phyloP scores from a whole-genome alignment of 768 basidiomycete species.

The Pleurotus citrinopileatus region DNA sequence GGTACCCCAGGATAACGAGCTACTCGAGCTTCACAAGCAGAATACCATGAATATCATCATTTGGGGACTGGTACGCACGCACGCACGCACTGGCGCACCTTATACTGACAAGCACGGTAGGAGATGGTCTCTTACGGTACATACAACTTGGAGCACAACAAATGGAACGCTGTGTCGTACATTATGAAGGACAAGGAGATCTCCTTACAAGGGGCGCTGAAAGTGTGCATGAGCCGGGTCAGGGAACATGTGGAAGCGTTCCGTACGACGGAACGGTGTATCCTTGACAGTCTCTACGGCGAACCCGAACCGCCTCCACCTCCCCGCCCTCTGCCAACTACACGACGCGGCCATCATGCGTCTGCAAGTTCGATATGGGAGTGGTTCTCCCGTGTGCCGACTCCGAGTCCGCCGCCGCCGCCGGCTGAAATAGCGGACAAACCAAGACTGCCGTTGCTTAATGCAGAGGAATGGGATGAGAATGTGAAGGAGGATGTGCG shows the following conservation, averaged over 20 bases:
- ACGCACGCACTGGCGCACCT: neutral
- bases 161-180: slow-evolving; percentile 46
- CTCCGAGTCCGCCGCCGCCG: neutral
- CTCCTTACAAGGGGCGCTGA: slow-evolving; percentile 49
- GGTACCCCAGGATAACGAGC: slow-evolving; percentile 25
- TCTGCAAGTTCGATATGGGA: slow-evolving; percentile 17
- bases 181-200: slow-evolving; percentile 41
- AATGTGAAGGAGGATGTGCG: slow-evolving; percentile 10
- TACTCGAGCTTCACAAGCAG: slow-evolving; percentile 21
- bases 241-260: slow-evolving; percentile 36
- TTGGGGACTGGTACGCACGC: slow-evolving; percentile 45
- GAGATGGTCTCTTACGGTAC: slow-evolving; percentile 58
- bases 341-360: slow-evolving; percentile 12
- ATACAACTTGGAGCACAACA: slow-evolving; percentile 32
- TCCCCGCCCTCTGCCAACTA: slow-evolving; percentile 14
- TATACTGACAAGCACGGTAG: slow-evolving; percentile 28
- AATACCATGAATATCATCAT: slow-evolving; percentile 48
- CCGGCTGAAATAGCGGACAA: slow-evolving; percentile 6
- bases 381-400: slow-evolving; percentile 8
- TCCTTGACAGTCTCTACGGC: slow-evolving; percentile 13
- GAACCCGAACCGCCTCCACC: neutral
- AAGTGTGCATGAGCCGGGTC: slow-evolving; percentile 35
- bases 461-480: neutral
- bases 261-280: slow-evolving; percentile 20
- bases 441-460: neutral